These are phyloP conservation scores for Sclerotinia nivalis DNA, from an alignment of 2,329 filamentous ascomycete genomes.

Conservation along the genomic window DNA sequence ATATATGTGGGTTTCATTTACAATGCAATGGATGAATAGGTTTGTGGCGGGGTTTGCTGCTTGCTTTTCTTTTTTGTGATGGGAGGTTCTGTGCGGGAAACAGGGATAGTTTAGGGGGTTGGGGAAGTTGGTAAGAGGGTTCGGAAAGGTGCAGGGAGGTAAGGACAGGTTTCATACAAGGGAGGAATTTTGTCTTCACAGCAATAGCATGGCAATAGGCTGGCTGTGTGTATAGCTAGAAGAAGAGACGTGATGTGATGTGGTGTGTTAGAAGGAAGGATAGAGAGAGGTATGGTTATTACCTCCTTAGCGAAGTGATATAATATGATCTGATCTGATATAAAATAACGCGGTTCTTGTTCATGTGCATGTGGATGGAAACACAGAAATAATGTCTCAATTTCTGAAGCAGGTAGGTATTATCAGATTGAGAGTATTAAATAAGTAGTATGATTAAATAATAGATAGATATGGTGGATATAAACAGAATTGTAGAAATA, in stretches of 20 bases:
- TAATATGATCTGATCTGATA: background rate
- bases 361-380: no score
- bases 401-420: no score
- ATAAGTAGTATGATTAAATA: no score
- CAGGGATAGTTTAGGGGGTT: background rate
- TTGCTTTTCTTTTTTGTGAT: background rate
- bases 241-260: background rate
- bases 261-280: no score
- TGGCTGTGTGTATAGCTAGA: background rate
- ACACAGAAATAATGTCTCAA: no score
- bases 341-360: no score
- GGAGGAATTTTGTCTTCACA: background rate
- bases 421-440: no score
- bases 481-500: no score
- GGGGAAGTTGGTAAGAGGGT: no score
- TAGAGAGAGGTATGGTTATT: background rate
- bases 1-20: constrained; percentile 11
- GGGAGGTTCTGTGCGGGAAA: background rate
- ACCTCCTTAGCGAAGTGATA: background rate
- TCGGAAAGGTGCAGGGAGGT: no score
- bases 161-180: no score
- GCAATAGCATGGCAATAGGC: background rate
- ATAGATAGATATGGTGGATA: no score
- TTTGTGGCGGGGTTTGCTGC: background rate
- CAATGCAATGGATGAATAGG: background rate